A percentile compares a stretch with the other conserved stretches of the same genome.
Conservation (phyloP, 495 filamentous ascomycete genomes). For the Aspergillus saccharolyticus region DNA sequence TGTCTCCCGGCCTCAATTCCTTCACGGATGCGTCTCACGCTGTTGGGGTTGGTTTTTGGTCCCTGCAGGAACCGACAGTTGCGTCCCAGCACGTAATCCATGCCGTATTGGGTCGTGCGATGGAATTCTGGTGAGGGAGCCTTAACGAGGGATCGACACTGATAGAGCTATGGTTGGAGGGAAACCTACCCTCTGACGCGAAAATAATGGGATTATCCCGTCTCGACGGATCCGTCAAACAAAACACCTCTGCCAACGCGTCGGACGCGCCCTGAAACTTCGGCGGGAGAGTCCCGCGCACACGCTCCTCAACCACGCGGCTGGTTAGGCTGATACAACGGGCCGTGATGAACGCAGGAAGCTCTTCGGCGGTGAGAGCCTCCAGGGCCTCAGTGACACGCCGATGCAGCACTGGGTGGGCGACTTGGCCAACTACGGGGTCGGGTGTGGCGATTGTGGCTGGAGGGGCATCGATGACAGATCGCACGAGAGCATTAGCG, state of each 20-base stretch:
- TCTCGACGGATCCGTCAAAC: slow-evolving; percentile 68
- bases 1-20: slow-evolving; percentile 54
- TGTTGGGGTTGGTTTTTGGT: slow-evolving; percentile 45
- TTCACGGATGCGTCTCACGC: slow-evolving; percentile 51
- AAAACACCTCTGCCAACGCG: slow-evolving; percentile 71
- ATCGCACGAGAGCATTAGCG: slow-evolving; percentile 57
- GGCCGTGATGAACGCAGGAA: slow-evolving; percentile 64
- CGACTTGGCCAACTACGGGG: slow-evolving; percentile 34
- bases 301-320: slow-evolving; percentile 31
- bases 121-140: too few relatives aligned
- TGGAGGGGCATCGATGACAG: slow-evolving; percentile 24
- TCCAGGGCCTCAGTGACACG: slow-evolving; percentile 55
- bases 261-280: slow-evolving; percentile 55
- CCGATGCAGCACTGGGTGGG: slow-evolving; percentile 51
- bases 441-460: slow-evolving; percentile 41
- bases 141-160: too few relatives aligned
- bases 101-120: slow-evolving; percentile 57
- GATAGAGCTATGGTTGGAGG: not conserved
- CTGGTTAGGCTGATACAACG: slow-evolving; percentile 33
- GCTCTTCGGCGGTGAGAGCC: slow-evolving; percentile 56
- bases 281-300: slow-evolving; percentile 30
- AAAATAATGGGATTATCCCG: slow-evolving; percentile 75
- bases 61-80: slow-evolving; percentile 64
- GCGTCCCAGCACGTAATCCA: slow-evolving; percentile 52
- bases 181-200: slow-evolving; percentile 61